A percentile compares a stretch with the other conserved stretches of the same genome.
Conservation (phyloP, 2,329 filamentous ascomycete species). For the Phialemoniopsis sp. region DNA sequence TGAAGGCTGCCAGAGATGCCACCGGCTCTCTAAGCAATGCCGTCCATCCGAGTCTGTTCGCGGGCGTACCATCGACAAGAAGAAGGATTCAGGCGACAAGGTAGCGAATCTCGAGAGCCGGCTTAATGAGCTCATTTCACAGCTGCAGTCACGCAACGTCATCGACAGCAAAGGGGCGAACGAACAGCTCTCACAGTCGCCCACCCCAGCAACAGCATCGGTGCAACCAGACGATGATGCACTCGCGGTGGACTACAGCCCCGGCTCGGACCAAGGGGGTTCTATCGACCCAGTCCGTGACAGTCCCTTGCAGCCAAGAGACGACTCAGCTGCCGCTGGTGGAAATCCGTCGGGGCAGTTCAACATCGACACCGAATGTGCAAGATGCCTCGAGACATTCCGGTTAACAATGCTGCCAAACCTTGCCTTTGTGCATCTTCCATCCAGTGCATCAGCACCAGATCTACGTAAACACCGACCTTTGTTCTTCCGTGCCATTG, state of each 20-base stretch:
- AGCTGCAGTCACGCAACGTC: conserved; percentile 21
- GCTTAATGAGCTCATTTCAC: conserved; percentile 23
- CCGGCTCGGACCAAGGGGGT: no score
- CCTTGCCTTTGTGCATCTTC: conserved; percentile 27
- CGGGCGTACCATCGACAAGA: conserved; percentile 18
- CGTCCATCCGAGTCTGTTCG: conserved; percentile 26
- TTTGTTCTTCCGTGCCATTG: conserved; percentile 27
- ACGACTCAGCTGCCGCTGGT: no score
- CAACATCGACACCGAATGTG: conserved; percentile 1
- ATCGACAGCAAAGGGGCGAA: no score
- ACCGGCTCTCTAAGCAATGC: conserved; percentile 27
- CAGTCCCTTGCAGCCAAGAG: no score
- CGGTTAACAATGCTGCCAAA: conserved; percentile 24
- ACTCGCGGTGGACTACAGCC: no score
- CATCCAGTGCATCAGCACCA: conserved; percentile 16
- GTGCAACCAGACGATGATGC: conserved; percentile 1
- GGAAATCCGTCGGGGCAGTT: neutral
- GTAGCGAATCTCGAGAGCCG: conserved; percentile 28
- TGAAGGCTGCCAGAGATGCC: conserved; percentile 17
- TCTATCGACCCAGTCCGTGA: no score
- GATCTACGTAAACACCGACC: conserved; percentile 25
- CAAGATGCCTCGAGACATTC: conserved; percentile 18
- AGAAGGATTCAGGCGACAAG: conserved; percentile 19
- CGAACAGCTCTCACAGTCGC: no score
- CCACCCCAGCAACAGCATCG: conserved; percentile 4